Base-by-base conservation (phyloP, 1,284 basidiomycete genomes). In the Rhodofomes roseus region DNA sequence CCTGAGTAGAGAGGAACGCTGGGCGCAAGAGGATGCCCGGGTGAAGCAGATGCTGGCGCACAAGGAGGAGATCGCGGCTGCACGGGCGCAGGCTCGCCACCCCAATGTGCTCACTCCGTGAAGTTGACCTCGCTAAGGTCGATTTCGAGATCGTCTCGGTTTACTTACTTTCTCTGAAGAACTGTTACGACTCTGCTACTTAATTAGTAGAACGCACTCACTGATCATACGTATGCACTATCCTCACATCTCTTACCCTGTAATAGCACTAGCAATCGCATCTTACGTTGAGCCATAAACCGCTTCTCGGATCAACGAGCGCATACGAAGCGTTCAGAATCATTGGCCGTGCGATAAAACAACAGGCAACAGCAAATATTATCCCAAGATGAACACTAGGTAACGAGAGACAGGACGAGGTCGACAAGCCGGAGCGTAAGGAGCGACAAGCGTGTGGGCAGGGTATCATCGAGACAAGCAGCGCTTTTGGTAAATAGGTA, bases 141-240 rank as follows among this genome's bases (percentile, higher is more conserved):
- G n/a, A n/a, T n/a, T n/a, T n/a, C n/a, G n/a, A 29, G 46, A 29
- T 14, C 16, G 25, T 25, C 79, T 79, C 65, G 75, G 79, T 62
- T 79, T 79, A 66, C 79, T 79, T 65, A 63, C 51, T 68, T 59
- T 46, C 75, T 59, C 16, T 62, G 60, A 14, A 29, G 2, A 44
- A 7, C 41, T 41, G 5, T 14, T 46, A 29, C 14, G 14, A 14
- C 16, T 9, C 22, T 44, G 46, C 46, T 48, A 48, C 46, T 48
- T 48, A 48, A 23, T 48, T 48, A 23, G 20, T 44, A 48, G 25
- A 29, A 29, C 46, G 46, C 46, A 48, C 46, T 48, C 46, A 48
- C 43, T 23, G 43, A 44, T 44, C 31, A 34, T 34, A 44, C 46
- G 46, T 48, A 52, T 52, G 50, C 36, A 52, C 20, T 2, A 18